Percentiles rank a stretch among this genome's conserved stretches.
These are phyloP conservation scores for Citrullus mucosospermus DNA, from an alignment of 306 rosid species.

Conservation along the genomic window DNA sequence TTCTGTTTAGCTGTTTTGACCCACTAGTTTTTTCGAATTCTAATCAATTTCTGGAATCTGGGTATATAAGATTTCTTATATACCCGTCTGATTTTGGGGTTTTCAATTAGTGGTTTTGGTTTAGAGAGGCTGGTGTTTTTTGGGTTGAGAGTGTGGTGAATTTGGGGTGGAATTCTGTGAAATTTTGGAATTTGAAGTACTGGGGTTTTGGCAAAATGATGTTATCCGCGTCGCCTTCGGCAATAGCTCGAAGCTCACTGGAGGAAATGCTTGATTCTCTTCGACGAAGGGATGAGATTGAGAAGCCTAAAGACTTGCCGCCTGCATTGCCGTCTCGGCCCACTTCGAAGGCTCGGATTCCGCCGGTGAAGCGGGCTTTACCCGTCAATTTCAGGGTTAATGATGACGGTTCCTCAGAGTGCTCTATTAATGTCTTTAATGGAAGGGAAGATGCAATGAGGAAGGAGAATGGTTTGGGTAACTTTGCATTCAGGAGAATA, in stretches of 20 bases:
- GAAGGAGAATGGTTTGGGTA: slow-evolving; percentile 29
- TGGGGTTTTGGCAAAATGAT: slow-evolving; percentile 29
- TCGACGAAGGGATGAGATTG: slow-evolving; percentile 57
- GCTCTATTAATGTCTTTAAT: slow-evolving; percentile 13
- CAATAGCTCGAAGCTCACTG: slow-evolving; percentile 67
- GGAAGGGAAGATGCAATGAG: slow-evolving; percentile 36
- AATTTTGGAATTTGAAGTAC: slow-evolving; percentile 11
- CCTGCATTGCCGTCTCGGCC: slow-evolving; percentile 97
- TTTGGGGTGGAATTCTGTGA: slow-evolving; percentile 18
- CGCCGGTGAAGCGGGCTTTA: slow-evolving; percentile 56
- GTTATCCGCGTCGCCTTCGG: slow-evolving; percentile 49
- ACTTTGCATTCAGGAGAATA: slow-evolving; percentile 51
- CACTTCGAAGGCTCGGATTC: slow-evolving; percentile 54
- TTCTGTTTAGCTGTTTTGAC: background rate
- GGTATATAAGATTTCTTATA: background rate
- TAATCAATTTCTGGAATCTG: slow-evolving; percentile 2
- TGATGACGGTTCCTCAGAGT: slow-evolving; percentile 16
- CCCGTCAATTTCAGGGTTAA: slow-evolving; percentile 40
- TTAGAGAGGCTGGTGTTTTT: background rate
- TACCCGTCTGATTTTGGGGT: slow-evolving; percentile 18
- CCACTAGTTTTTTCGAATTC: background rate
- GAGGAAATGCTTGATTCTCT: slow-evolving; percentile 97
- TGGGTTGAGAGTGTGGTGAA: slow-evolving; percentile 10
- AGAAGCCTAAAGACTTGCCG: slow-evolving; percentile 71
- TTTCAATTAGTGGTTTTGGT: slow-evolving; percentile 6